Evolutionary conservation across 257 asterid species (phyloP).

Genomic region (Lycium barbarum): DNA sequence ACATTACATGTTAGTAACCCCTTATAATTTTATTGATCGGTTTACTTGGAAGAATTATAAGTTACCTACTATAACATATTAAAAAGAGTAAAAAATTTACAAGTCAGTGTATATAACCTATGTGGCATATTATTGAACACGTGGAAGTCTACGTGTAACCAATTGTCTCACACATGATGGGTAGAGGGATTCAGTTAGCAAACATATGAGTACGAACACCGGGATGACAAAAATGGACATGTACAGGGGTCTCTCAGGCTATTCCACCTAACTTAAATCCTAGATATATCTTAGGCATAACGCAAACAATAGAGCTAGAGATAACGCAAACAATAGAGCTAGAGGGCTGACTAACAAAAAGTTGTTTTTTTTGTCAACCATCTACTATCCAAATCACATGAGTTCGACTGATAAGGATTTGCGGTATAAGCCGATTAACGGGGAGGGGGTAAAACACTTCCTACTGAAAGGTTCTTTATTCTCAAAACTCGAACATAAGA

Average conservation of each 20-base stretch:
- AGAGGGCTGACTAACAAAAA: background rate
- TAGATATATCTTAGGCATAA: background rate
- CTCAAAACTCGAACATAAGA: background rate
- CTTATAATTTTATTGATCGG: background rate
- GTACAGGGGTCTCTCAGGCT: too few species aligned
- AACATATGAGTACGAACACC: too few species aligned
- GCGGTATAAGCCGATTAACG: rapidly evolving
- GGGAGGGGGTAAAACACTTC: background rate
- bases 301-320: background rate
- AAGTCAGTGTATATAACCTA: too few species aligned
- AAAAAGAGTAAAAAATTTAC: background rate
- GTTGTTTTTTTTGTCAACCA: background rate
- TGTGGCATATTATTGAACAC: too few species aligned
- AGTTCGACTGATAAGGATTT: background rate
- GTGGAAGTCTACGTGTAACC: too few species aligned
- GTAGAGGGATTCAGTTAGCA: too few species aligned
- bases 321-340: background rate
- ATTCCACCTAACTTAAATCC: too few species aligned
- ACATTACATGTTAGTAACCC: too few species aligned
- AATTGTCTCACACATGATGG: too few species aligned
- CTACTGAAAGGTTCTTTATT: background rate
- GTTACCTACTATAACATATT: background rate
- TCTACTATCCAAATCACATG: rapidly evolving
- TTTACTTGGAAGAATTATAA: background rate
- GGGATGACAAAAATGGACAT: too few species aligned